phyloP scores from a whole-genome alignment of 805 yeast genomes.

The Pichia deserticola region DNA sequence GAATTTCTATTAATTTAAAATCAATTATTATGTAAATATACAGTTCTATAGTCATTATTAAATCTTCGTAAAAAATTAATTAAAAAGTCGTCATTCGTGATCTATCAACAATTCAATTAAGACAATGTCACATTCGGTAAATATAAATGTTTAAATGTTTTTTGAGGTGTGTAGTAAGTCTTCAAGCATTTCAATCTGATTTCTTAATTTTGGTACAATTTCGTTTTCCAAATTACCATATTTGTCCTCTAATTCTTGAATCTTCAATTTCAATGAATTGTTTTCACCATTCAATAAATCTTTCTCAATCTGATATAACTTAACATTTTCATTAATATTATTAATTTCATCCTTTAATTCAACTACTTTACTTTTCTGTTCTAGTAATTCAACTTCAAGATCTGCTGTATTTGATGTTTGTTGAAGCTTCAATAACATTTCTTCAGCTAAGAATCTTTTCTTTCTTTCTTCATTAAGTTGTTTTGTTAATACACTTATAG shows the following conservation, averaged over 20 bases:
- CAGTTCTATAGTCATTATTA: too few species aligned
- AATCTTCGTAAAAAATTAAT: too few species aligned
- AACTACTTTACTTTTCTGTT: constrained; percentile 25
- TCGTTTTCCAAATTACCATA: constrained; percentile 36
- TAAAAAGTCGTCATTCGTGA: too few species aligned
- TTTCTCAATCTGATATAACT: constrained; percentile 30
- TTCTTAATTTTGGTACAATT: constrained; percentile 40
- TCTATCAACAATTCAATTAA: too few species aligned
- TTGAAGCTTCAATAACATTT: constrained; percentile 43
- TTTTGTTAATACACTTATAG: constrained; percentile 46
- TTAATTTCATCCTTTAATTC: constrained; percentile 1
- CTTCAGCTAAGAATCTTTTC: constrained; percentile 63
- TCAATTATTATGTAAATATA: too few species aligned
- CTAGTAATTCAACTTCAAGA: constrained; percentile 41
- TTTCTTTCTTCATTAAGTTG: constrained; percentile 57
- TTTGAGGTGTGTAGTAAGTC: constrained; percentile 8
- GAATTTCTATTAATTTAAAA: too few species aligned
- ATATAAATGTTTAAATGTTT: too few species aligned
- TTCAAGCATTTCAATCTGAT: constrained; percentile 30
- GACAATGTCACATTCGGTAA: too few species aligned
- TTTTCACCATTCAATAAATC: constrained; percentile 32
- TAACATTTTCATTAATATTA: constrained; percentile 2
- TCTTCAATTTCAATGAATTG: constrained; percentile 30
- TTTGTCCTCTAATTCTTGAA: constrained; percentile 33
- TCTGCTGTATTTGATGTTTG: constrained; percentile 50